Conservation (phyloP, 2,329 filamentous ascomycete species). For the Neoarthrinium moseri region DNA sequence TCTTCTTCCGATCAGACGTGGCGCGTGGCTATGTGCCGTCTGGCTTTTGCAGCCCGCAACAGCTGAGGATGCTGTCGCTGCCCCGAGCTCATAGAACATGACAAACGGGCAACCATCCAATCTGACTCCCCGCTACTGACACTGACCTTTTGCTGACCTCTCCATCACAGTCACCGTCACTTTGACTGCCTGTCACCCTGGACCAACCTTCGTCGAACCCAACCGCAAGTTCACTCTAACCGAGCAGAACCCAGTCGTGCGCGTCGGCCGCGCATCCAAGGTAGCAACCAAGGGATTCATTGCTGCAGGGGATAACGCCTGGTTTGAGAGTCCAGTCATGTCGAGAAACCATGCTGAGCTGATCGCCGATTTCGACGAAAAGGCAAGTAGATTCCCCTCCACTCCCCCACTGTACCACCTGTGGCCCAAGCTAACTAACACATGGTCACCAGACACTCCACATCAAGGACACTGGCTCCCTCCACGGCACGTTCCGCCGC, state of each 20-base stretch:
- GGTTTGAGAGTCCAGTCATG: conserved; percentile 71
- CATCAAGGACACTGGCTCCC: conserved; percentile 46
- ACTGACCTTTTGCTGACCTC: neutral
- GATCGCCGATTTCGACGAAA: conserved; percentile 37
- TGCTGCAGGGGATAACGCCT: conserved; percentile 52
- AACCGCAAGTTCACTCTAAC: conserved; percentile 30
- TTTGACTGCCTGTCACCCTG: neutral
- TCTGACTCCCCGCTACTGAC: neutral
- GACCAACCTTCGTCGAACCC: conserved; percentile 3
- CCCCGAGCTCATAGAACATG: too few species aligned
- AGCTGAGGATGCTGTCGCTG: too few species aligned
- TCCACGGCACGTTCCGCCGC: conserved; percentile 54
- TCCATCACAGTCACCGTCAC: conserved; percentile 2
- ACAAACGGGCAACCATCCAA: neutral
- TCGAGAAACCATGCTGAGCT: conserved; percentile 66
- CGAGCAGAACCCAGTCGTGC: conserved; percentile 17
- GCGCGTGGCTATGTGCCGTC: too few species aligned
- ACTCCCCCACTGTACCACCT: neutral
- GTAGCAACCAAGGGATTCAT: conserved; percentile 40
- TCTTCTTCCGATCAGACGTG: too few species aligned
- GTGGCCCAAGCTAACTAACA: conserved; percentile 40
- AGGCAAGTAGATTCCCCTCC: conserved; percentile 32
- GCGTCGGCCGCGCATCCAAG: conserved; percentile 46
- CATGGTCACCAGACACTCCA: conserved; percentile 45
- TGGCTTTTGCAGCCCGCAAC: too few species aligned